Base-by-base conservation (phyloP, 345 rosid species). In the Salix brachista region DNA sequence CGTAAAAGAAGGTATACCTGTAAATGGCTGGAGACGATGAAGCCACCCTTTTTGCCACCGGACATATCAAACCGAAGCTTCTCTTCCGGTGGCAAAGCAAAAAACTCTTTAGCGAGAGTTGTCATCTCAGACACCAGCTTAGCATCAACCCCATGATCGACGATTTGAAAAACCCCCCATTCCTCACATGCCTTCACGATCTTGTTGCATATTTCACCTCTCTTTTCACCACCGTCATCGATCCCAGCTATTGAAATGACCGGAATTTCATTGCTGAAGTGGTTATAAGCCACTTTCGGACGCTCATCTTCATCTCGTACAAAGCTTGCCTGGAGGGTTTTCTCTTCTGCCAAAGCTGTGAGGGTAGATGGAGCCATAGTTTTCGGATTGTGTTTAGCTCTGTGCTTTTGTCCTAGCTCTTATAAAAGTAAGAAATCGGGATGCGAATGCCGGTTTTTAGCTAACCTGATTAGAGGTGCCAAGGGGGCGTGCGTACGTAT, bases 31-130 rank as follows among this genome's bases (percentile, higher is more conserved):
- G 99, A 96, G 81, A 96, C 98, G 16, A 92, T 92, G 88, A 96
- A 96, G 8, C 99, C 99, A 2, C 99, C 99, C 74, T 96, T 96
- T 85, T 92, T 92, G 34, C 99, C 98, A 2, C 98, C 98, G 10
- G 99, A 83, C 99, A 96, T 96, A 32, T 93, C 97, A 19, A 88
- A 93, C 11, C 84, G 85, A 41, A 96, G 92, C 83, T 96, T 96
- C 71, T 96, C 97, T 70, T 91, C 95, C 0, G 98, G 87, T 0
- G 96, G 84, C 69, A 91, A 70, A 11, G 93, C 95, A 8, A 96
- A 96, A 78, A 93, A 96, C 73, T 91, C 92, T 8, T 77, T 85
- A 34, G 99, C 98, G 4, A 90, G 88, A 42, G 87, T 70, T n/a
- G 90, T 87, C 98, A 95, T 95, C 8, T 89, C 90, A 0, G 84